These are phyloP conservation scores for Hypsizygus marmoreus DNA, from an alignment of 768 basidiomycete genomes.

Conservation along the genomic window DNA sequence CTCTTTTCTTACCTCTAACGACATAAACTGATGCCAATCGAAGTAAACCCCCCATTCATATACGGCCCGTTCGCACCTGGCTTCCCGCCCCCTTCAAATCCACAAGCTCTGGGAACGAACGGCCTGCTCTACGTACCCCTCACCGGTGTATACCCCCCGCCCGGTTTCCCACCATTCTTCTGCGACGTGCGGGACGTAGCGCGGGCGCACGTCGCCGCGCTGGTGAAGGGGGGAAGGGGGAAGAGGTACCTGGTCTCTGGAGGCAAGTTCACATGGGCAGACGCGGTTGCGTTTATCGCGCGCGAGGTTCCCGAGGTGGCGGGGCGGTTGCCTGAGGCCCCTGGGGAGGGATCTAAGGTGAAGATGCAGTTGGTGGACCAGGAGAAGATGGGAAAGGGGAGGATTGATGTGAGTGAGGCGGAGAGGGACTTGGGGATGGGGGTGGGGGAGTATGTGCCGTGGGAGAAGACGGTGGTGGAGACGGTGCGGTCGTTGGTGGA, in stretches of 20 bases:
- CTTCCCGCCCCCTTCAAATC: conserved; percentile 1
- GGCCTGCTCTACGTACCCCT: background rate
- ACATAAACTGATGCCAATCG: too few relatives aligned
- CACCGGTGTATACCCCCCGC: background rate
- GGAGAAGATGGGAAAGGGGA: too few relatives aligned
- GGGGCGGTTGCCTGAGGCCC: background rate
- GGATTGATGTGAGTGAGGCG: conserved; percentile 1
- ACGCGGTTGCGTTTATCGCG: background rate
- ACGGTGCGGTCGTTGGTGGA: conserved; percentile 6
- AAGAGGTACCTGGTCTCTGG: conserved; percentile 8
- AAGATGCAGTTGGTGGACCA: too few relatives aligned
- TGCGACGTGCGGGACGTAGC: conserved; percentile 15
- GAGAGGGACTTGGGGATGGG: conserved; percentile 6
- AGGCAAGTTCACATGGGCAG: background rate
- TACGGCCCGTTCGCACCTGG: conserved; percentile 12
- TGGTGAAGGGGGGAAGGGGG: background rate
- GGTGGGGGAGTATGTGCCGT: conserved; percentile 5
- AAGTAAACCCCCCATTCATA: conserved; percentile 14
- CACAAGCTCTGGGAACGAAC: conserved; percentile 8
- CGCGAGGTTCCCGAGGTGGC: background rate
- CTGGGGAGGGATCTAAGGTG: background rate
- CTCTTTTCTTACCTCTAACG: too few relatives aligned
- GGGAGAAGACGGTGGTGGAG: conserved; percentile 11
- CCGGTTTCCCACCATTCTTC: conserved; percentile 4
- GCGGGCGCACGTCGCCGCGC: conserved; percentile 8